Conservation (phyloP, 208 protist species). For the Acanthamoeba royreba region DNA sequence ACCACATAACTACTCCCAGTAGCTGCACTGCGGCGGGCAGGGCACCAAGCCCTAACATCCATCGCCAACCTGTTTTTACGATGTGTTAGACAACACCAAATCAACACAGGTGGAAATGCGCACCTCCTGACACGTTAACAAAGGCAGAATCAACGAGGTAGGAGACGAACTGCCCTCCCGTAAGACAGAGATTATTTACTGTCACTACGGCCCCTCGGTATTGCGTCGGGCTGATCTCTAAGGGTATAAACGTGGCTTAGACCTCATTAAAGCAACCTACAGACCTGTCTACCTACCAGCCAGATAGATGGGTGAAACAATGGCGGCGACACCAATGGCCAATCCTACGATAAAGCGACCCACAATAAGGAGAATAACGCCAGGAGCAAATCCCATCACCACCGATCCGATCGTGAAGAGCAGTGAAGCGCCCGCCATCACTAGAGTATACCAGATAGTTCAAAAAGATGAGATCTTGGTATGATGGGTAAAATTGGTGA, state of each 20-base stretch:
- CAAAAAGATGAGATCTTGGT: too few relatives aligned
- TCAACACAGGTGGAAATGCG: background rate
- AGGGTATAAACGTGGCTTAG: too few relatives aligned
- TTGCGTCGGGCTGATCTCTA: slow-evolving; percentile 76
- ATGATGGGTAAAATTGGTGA: too few relatives aligned
- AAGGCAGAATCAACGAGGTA: slow-evolving; percentile 80
- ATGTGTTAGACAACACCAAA: too few relatives aligned
- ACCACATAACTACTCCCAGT: slow-evolving; percentile 81
- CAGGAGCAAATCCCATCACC: slow-evolving; percentile 82
- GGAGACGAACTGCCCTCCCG: slow-evolving; percentile 85
- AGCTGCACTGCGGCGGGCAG: slow-evolving; percentile 84
- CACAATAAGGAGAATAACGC: slow-evolving; percentile 80
- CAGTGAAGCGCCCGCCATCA: slow-evolving; percentile 80
- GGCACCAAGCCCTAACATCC: slow-evolving; percentile 85
- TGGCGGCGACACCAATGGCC: slow-evolving; percentile 86
- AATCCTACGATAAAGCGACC: slow-evolving; percentile 86
- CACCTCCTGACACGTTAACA: background rate
- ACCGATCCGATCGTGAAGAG: slow-evolving; percentile 86
- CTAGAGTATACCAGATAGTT: too few relatives aligned
- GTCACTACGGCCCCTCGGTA: slow-evolving; percentile 86
- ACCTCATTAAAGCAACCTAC: too few relatives aligned
- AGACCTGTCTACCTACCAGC: slow-evolving; percentile 69
- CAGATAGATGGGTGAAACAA: slow-evolving; percentile 89
- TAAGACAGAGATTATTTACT: slow-evolving; percentile 87
- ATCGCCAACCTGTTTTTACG: slow-evolving; percentile 88